Evolutionary conservation across 176 grass and related monocot species (phyloP), one percentile per base, ranked within the genome.

Genomic region (Zoysia japonica): DNA sequence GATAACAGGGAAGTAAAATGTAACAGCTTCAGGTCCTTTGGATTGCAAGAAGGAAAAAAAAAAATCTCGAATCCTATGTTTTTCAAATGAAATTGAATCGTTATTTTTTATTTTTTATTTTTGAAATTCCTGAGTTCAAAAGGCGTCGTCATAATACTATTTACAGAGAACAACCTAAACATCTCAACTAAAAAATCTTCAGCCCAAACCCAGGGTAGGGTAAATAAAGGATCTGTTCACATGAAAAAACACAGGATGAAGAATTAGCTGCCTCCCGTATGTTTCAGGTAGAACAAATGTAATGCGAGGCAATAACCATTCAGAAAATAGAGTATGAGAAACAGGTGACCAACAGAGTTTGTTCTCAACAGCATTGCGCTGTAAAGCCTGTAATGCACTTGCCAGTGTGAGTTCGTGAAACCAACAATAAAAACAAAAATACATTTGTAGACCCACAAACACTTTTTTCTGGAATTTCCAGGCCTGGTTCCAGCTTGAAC

Each of bases 381-480:
- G 47, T 16, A 35, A 54, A 37, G n/a, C 70, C 11, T 11, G 47
- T 16, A 35, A 54, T 46, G n/a, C 48, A 55, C 56, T 53, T 73
- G 55, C 15, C 43, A 3, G 38, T 56, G 36, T 46, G 19, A 17
- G n/a, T 38, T 14, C 47, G 69, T 38, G 65, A 61, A 54, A 68
- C 28, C 17, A 53, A 45, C 3, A 45, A 45, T 3, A 62, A 77
- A 66, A 67, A 35, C 3, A 36, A 55, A 47, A 47, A 5, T 56
- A 14, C 6, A 53, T 63, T 63, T 71, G 63, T 66, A 83, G 67
- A 80, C 51, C 53, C 36, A 57, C 69, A 40, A 62, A 61, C 36
- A 43, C 48, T 62, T 44, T 42, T 61, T 51, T 12, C 51, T 45
- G 44, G 70, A 17, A 50, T 38, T 60, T 61, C n/a, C 37, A 60